A percentile compares a stretch with the other conserved stretches of the same genome.
Evolutionary conservation across 148 eudicot species (phyloP).

Genomic region (Heliosperma pusillum): DNA sequence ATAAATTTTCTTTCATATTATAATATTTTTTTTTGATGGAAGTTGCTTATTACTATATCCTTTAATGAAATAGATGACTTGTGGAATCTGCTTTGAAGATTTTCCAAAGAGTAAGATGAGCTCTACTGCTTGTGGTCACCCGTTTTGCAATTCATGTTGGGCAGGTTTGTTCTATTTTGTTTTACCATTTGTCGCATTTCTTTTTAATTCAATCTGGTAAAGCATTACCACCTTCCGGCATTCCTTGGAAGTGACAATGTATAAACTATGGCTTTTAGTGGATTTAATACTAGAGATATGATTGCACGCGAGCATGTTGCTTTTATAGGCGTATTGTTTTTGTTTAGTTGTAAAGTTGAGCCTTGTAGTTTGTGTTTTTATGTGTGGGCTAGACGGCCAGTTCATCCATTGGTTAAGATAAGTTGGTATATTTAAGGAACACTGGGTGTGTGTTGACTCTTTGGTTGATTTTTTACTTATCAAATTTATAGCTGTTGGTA

Average conservation of each 20-base stretch:
- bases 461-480: not conserved
- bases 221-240: not conserved
- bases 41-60: constrained; percentile 11
- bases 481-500: not conserved
- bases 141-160: constrained; percentile 75
- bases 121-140: constrained; percentile 86
- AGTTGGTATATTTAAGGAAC: not conserved
- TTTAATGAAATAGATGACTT: constrained; percentile 47
- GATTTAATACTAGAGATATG: not conserved
- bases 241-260: not conserved
- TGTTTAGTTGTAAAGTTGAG: not conserved
- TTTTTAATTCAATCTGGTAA: not conserved
- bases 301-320: not conserved
- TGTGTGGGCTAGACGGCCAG: not conserved
- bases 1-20: not conserved
- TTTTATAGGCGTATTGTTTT: not conserved
- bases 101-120: constrained; percentile 49
- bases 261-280: not conserved
- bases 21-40: not conserved
- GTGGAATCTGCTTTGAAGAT: constrained; percentile 80
- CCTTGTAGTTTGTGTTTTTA: not conserved
- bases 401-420: not conserved
- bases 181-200: not conserved
- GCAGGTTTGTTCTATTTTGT: constrained; percentile 44
- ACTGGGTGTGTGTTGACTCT: not conserved